Evolutionary conservation across 164 flowering plant species (phyloP).

Genomic region (Akebia trifoliata): DNA sequence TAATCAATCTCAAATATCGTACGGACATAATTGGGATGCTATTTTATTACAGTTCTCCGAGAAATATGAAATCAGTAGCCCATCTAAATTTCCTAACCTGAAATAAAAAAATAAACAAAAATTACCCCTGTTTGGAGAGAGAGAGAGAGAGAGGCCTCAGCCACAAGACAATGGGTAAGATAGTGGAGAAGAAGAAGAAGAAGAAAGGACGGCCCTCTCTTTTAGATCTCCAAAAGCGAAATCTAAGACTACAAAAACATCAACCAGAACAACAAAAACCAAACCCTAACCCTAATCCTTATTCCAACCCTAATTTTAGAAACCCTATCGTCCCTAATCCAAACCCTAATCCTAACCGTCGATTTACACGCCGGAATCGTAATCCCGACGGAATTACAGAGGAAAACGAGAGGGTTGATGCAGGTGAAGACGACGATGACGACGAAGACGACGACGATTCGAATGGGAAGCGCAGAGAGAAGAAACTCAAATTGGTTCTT

Average conservation of each 20-base stretch:
- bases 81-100: neutral
- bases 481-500: constrained; percentile 50
- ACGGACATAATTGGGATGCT: neutral
- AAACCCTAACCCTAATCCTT: constrained; percentile 25
- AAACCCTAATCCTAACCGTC: constrained; percentile 23
- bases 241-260: constrained; percentile 31
- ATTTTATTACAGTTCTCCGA: neutral
- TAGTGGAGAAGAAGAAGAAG: constrained; percentile 49
- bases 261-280: constrained; percentile 15
- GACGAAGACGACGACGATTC: constrained; percentile 29
- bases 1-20: neutral
- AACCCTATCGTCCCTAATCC: constrained; percentile 29
- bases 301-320: constrained; percentile 17
- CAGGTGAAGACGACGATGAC: constrained; percentile 13
- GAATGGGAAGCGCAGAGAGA: constrained; percentile 36
- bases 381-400: constrained; percentile 16
- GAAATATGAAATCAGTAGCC: neutral
- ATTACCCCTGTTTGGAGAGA: constrained; percentile 13
- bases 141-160: constrained; percentile 14
- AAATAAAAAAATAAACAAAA: constrained; percentile 15
- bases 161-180: constrained; percentile 20
- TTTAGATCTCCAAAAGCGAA: constrained; percentile 59
- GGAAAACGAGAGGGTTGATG: constrained; percentile 8
- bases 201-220: constrained; percentile 89
- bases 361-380: constrained; percentile 28